These are phyloP conservation scores for Camelina laxa DNA, from an alignment of 345 rosid species.

Conservation along the genomic window DNA sequence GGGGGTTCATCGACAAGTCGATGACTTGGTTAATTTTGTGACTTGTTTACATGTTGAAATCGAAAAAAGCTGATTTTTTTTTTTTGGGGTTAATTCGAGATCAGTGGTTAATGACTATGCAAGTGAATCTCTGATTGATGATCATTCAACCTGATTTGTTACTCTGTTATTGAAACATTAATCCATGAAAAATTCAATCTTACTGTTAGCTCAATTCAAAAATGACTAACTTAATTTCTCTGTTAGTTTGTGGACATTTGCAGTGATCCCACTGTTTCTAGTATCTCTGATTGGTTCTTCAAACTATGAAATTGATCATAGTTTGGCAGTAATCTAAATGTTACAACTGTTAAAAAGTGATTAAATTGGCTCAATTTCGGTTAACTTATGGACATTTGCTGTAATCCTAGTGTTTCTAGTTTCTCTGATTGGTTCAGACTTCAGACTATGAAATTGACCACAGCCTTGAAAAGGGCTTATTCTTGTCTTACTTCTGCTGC, in stretches of 20 bases:
- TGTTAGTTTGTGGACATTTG: not conserved
- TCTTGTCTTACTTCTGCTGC: too few relatives aligned
- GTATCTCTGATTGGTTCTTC: not conserved
- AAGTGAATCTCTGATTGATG: conserved; percentile 10
- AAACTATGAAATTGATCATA: not conserved
- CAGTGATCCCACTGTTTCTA: not conserved
- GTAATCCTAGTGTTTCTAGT: not conserved
- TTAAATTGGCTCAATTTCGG: not conserved
- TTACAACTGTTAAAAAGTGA: not conserved
- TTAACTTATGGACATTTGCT: not conserved
- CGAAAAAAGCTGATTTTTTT: not conserved
- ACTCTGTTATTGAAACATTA: conserved; percentile 6
- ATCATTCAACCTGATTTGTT: not conserved
- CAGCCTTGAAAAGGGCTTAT: not conserved
- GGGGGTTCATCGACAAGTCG: too few relatives aligned
- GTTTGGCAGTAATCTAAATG: too few relatives aligned
- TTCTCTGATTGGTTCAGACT: not conserved
- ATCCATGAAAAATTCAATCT: not conserved
- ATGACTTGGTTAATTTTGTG: not conserved
- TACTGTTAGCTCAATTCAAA: not conserved
- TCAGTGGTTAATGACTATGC: not conserved
- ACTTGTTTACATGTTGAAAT: conserved; percentile 7
- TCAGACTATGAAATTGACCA: not conserved
- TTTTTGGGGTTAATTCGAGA: not conserved
- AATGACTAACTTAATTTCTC: not conserved